Conservation (phyloP, 768 basidiomycete species). For the Panaeolus papilionaceus region DNA sequence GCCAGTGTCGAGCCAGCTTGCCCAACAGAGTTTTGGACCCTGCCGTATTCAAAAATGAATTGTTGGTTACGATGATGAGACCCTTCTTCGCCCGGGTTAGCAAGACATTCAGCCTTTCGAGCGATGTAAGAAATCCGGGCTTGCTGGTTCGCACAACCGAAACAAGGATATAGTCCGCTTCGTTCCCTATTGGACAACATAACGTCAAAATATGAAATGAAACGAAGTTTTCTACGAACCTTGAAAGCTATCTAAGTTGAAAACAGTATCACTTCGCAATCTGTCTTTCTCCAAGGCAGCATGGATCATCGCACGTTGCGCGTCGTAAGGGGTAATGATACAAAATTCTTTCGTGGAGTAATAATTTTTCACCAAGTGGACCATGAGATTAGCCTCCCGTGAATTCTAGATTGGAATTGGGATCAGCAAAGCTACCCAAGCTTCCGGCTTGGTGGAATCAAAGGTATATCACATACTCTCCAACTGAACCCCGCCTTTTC, state of each 20-base stretch:
- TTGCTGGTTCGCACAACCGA: slow-evolving; percentile 53
- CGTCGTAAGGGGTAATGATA: slow-evolving; percentile 62
- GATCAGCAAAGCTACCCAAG: not conserved
- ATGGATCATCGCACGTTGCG: slow-evolving; percentile 52
- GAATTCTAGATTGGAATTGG: slow-evolving; percentile 40
- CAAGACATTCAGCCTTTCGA: slow-evolving; percentile 59
- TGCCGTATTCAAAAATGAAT: slow-evolving; percentile 41
- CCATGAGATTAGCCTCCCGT: slow-evolving; percentile 45
- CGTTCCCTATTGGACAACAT: slow-evolving; percentile 48
- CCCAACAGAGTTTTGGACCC: slow-evolving; percentile 52
- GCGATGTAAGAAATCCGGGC: slow-evolving; percentile 52
- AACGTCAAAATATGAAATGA: not conserved
- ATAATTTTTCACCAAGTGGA: slow-evolving; percentile 48
- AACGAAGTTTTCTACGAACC: slow-evolving; percentile 34
- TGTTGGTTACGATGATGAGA: slow-evolving; percentile 53
- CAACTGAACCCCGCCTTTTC: slow-evolving; percentile 45
- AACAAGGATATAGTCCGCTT: slow-evolving; percentile 54
- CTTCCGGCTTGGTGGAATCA: not conserved
- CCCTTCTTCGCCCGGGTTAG: slow-evolving; percentile 54
- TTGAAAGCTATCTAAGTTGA: slow-evolving; percentile 63
- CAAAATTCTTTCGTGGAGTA: slow-evolving; percentile 45
- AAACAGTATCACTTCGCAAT: slow-evolving; percentile 49
- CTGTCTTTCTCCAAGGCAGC: slow-evolving; percentile 37
- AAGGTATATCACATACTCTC: slow-evolving; percentile 38
- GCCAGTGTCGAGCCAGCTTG: slow-evolving; percentile 37